Evolutionary conservation across 2,329 filamentous ascomycete species (phyloP), one percentile per base, ranked within the genome.

Genomic region (Epichloe typhina): DNA sequence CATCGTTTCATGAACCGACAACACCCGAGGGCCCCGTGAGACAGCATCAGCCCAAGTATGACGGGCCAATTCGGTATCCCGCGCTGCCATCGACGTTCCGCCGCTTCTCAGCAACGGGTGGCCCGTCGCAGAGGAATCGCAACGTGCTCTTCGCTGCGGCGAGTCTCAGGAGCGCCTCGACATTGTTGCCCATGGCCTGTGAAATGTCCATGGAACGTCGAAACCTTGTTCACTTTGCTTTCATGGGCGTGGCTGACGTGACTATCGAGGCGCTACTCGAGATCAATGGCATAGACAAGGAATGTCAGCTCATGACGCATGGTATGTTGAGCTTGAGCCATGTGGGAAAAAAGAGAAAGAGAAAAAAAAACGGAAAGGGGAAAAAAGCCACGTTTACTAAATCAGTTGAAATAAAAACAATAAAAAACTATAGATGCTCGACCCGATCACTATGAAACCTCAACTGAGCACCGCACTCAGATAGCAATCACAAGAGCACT

Each of bases 131-230:
- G 35, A 62, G 68, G 38, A 87, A 86, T 60, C 77, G 77, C 47
- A 89, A 89, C 59, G 76, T 95, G 15, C 66, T 96, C 3, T 95
- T 95, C 62, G 84, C 83, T 4, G 82, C 86, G 3, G 83, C 86
- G 0, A 89, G 76, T 54, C 67, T 94, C 47, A 78, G 78, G 63
- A 93, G 87, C 61, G 80, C 82, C 15, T 77, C 86, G 0, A 76
- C 77, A 35, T 64, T 96, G 49, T 70, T 95, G 35, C 88, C 89
- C 0, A 72, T 95, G 62, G 88, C 90, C 5, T 97, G 93, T 65
- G 79, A 87, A 59, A 96, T 96, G 90, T 83, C 82, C 6, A 65
- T 66, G 21, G 76, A 82, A 65, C 74, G 77, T 51, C 73, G 77
- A 52, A 95, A 81, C 60, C 76, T 81, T 55, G 88, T 96, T 8